Evolutionary conservation across 202 grass and related monocot species (phyloP).

Genomic region (Hordeum pubiflorum): DNA sequence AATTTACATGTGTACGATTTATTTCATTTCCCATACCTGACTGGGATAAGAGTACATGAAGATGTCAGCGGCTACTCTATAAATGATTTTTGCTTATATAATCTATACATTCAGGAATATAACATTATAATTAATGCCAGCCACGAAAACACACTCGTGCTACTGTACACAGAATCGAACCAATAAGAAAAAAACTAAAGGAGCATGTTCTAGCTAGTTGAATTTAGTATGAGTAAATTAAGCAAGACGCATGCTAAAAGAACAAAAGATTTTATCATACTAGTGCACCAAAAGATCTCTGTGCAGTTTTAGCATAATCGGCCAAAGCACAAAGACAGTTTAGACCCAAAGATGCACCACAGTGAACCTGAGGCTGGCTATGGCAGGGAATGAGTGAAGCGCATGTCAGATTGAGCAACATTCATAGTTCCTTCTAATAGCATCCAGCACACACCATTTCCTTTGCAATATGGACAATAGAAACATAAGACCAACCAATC

Average conservation of each 20-base stretch:
- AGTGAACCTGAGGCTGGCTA: background rate
- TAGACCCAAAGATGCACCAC: background rate
- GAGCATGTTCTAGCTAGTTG: too few relatives aligned
- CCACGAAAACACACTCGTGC: background rate
- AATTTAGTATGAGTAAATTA: background rate
- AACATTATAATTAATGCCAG: background rate
- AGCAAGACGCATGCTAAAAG: background rate
- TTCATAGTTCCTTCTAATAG: background rate
- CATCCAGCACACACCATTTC: background rate
- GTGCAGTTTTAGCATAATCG: background rate
- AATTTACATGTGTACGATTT: too few relatives aligned
- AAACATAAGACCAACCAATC: background rate
- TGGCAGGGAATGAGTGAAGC: background rate
- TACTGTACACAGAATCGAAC: background rate
- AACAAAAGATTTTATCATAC: background rate
- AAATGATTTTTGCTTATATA: background rate
- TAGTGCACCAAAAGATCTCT: background rate
- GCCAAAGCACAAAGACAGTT: background rate
- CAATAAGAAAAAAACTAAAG: too few relatives aligned
- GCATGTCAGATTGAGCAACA: background rate
- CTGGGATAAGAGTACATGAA: background rate
- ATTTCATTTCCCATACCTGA: background rate
- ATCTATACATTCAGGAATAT: background rate
- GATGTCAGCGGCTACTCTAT: background rate
- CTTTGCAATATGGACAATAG: background rate